A percentile compares a stretch with the other conserved stretches of the same genome.
phyloP scores from a whole-genome alignment of 345 rosid genomes.

The Hibiscus trionum region DNA sequence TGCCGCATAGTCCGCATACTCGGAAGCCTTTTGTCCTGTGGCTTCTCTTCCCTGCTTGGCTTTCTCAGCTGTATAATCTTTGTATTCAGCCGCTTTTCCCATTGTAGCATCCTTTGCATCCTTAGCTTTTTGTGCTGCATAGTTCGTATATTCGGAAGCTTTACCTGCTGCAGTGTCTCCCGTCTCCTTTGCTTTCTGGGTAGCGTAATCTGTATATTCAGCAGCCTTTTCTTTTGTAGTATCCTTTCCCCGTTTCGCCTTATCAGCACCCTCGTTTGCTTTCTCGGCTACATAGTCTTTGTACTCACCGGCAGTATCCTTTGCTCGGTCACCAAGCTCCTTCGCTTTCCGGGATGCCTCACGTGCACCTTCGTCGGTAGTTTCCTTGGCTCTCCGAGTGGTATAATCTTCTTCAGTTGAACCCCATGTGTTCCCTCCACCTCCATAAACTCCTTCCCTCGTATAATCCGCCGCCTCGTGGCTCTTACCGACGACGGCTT shows the following conservation, averaged over 20 bases:
- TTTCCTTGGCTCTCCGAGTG: too few species aligned
- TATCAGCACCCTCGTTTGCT: not conserved
- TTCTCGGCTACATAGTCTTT: slow-evolving; percentile 15
- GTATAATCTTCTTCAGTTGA: too few species aligned
- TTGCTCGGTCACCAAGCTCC: not conserved
- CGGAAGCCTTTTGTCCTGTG: not conserved
- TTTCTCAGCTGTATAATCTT: not conserved
- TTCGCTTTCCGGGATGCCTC: not conserved
- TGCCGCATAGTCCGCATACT: not conserved
- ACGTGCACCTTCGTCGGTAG: not conserved
- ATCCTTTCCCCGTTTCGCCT: not conserved
- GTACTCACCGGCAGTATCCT: slow-evolving; percentile 5
- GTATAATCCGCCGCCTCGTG: slow-evolving; percentile 18
- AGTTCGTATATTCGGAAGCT: not conserved
- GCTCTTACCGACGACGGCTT: slow-evolving; percentile 47
- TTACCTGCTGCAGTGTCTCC: not conserved
- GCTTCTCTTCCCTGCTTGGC: not conserved
- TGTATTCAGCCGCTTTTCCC: too few species aligned
- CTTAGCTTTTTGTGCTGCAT: not conserved
- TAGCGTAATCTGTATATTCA: not conserved
- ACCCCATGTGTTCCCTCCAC: too few species aligned
- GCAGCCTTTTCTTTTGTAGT: not conserved
- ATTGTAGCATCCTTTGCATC: not conserved
- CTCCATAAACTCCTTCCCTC: not conserved
- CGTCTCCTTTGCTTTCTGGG: not conserved